phyloP scores from a whole-genome alignment of 2,329 filamentous ascomycete species.

The Venturia nashicola region DNA sequence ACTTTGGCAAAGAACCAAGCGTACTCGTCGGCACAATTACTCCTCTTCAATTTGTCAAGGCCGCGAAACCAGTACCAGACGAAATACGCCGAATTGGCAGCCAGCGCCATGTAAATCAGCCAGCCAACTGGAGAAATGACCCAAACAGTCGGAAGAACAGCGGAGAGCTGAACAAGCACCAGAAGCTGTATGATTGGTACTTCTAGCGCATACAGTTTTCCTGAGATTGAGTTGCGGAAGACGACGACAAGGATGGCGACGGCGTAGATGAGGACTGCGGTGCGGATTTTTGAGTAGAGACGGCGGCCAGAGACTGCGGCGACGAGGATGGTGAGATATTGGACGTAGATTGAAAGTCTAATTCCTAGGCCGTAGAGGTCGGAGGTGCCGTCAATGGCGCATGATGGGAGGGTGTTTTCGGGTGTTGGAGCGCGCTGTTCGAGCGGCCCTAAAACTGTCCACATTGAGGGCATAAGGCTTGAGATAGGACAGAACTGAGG shows the following conservation, averaged over 20 bases:
- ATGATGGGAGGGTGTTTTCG: background rate
- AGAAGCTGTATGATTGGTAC: background rate
- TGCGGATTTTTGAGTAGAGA: slow-evolving; percentile 1
- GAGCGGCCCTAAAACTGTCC: background rate
- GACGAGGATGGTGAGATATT: slow-evolving; percentile 3
- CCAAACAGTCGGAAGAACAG: background rate
- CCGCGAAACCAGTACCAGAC: slow-evolving; percentile 1
- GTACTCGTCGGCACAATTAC: background rate
- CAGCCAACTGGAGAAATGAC: background rate
- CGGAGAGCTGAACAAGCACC: background rate
- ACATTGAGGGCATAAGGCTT: background rate
- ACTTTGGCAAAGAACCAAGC: background rate
- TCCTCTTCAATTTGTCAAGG: background rate
- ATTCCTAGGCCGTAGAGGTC: background rate
- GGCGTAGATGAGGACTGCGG: background rate
- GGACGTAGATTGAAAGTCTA: background rate
- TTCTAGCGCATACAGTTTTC: background rate
- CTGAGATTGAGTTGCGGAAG: background rate
- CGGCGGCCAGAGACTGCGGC: background rate
- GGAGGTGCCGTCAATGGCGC: background rate
- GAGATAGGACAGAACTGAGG: background rate
- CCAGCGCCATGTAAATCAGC: background rate
- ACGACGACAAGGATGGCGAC: background rate
- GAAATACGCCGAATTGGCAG: background rate
- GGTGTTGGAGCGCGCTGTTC: background rate